Evolutionary conservation across 306 rosid species (phyloP), one percentile per base, ranked within the genome.

Genomic region (Malus sylvestris): DNA sequence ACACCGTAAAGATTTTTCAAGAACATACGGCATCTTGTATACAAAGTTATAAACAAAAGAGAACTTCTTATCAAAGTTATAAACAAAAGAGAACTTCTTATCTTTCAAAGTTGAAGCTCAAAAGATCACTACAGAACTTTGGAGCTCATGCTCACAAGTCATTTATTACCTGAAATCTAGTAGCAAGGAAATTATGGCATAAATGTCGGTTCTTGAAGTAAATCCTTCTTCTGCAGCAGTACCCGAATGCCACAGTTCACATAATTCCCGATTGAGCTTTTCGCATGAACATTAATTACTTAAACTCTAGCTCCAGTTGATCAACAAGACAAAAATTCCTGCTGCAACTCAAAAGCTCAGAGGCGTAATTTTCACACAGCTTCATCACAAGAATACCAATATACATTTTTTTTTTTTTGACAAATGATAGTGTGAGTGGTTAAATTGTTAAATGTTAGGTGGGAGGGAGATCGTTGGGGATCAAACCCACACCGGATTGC

Each of bases 331-430:
- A 52, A 22, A 71, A 38, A 20, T 32, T 35, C 66, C 33, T 12
- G 52, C 51, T 57, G 76, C 76, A 33, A 71, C 64, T 71, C 38
- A 33, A 71, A 71, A 71, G 74, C 74, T 52, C 29, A 1, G 15
- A 20, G 51, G 9, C 40, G 15, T 25, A 30, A n/a, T 57, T 33
- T 12, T 53, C 2, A 11, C 49, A 53, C 64, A 32, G 32, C 33
- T 20, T 32, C 64, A 71, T 62, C 59, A 5, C 32, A 70, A 19
- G 49, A 70, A 10, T 30, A 19, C 46, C 30, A 14, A 25, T 35
- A 35, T 35, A 7, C 2, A 7, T 35, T 35, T 7, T 35, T 35
- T 35, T 33, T 7, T 35, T 7, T 7, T 35, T 35, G 40, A 35
- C 40, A 35, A 35, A 35, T 35, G 40, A 35, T 35, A 35, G 40